Base-by-base conservation (phyloP, 176 grass and related monocot species). In the Oryza longistaminata region DNA sequence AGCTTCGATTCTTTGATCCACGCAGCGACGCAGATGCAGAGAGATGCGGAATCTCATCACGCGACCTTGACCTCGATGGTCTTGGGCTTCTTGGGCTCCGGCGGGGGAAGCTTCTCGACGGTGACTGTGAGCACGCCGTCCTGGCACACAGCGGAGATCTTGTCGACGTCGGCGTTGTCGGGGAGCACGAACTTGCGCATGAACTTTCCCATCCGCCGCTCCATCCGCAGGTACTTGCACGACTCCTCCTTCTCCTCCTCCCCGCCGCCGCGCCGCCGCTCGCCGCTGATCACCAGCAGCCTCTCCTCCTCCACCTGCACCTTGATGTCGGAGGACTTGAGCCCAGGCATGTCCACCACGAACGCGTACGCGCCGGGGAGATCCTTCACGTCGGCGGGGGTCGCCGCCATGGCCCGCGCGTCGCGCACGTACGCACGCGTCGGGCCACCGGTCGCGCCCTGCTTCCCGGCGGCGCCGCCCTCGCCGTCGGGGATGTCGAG, bases 31-130 rank as follows among this genome's bases (percentile, higher is more conserved):
- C 19, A 58, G 52, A 58, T 17, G 17, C 6, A 21, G 4, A 7
- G 52, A 52, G 50, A 58, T 8, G n/a, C 9, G 16, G 50, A 12
- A 43, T 43, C 46, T 90, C 66, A 93, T 31, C 39, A 40, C 39
- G 83, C 83, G 37, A 94, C 79, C 90, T 92, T 90, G 9, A 97
- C 90, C 81, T 97, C 87, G 84, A 97, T 88, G 74, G 87, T 90
- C 87, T 90, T 94, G 66, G 91, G 89, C 82, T 97, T 97, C 89
- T 97, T 97, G 16, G 94, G 94, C 85, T 94, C 91, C 0, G 94
- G 94, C 75, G 91, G 91, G 1, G 94, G 94, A 11, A 92, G 61
- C 83, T 93, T 97, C 42, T 93, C 75, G 0, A 97, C 85, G 46
- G 70, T 79, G 2, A 97, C 91, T 2, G 82, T 92, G 19, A 97